Evolutionary conservation across 768 basidiomycete genomes (phyloP).

Genomic region (Rhodotorula diobovata): DNA sequence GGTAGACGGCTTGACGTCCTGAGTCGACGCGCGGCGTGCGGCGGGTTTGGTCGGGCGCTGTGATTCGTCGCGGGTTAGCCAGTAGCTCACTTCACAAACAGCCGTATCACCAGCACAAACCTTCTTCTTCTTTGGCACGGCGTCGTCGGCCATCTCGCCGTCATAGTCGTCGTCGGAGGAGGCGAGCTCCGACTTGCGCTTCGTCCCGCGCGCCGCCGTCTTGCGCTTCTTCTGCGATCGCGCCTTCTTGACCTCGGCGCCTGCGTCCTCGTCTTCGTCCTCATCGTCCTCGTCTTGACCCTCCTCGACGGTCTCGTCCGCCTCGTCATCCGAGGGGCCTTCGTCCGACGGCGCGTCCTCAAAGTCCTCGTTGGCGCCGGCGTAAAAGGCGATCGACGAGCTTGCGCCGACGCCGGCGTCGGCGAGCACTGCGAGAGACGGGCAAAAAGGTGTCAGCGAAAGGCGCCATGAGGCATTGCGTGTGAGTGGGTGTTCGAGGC

Average conservation of each 20-base stretch:
- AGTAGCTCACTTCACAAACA: no score
- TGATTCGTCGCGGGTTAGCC: neutral
- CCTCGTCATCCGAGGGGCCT: neutral
- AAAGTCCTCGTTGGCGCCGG: neutral
- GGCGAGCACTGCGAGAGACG: constrained; percentile 12
- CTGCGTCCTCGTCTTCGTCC: constrained; percentile 47
- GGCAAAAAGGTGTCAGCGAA: neutral
- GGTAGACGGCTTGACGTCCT: neutral
- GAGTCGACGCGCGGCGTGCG: neutral
- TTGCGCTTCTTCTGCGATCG: neutral
- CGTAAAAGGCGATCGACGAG: neutral
- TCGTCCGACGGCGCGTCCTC: neutral
- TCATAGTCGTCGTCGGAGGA: neutral
- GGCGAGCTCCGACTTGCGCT: neutral
- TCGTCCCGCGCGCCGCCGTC: neutral
- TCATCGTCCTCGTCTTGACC: constrained; percentile 16
- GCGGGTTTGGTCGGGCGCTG: neutral
- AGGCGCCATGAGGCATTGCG: neutral
- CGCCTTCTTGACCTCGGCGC: neutral
- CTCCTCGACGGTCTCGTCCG: neutral
- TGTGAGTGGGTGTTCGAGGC: neutral
- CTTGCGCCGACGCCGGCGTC: neutral
- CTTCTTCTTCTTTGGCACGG: neutral
- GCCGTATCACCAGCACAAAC: no score
- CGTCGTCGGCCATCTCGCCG: neutral